Base-by-base conservation (phyloP, 345 rosid genomes). In the Arabis hirsuta region DNA sequence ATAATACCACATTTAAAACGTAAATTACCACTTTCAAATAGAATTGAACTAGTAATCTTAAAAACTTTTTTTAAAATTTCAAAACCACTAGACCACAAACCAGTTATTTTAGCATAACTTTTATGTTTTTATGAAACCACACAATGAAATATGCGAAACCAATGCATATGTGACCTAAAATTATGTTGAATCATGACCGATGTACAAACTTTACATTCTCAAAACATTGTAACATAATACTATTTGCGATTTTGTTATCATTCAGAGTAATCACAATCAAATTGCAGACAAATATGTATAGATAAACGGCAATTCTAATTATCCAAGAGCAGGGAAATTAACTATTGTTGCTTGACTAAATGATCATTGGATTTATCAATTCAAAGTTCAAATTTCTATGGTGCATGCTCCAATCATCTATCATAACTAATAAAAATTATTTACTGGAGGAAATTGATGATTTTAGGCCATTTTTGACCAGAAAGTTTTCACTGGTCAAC, bases 391-490 rank as follows among this genome's bases (percentile, higher is more conserved):
- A 34, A 57, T 20, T 57, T 56, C 1, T 20, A 34, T 56, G 41
- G 44, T 67, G 20, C 45, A 31, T 55, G 20, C 45, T 16, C 56
- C 9, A 29, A 29, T 29, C 32, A 29, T 29, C 32, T 4, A 0
- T 42, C 60, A 41, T 42, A 42, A 42, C 19, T n/a, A 52, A 39
- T 13, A 52, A 66, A 10, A 4, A 20, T 34, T 20, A 20, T 22
- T 20, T 69, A 26, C 10, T 12, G 59, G 52, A 60, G 9, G 13
- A 2, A 0, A 42, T 6, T 22, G 9, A 39, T 26, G 14, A 12
- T 51, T 61, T 12, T 62, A 62, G 38, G 69, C 75, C 79, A 76
- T 55, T 13, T 69, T 62, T 76, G 79, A 76, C 75, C 71, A 55
- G 12, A 69, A 45, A 36, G 1, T 2, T 19, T 22, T 19, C 6